These are phyloP conservation scores for Trametes polyzona DNA, from an alignment of 1,284 basidiomycete genomes.

Conservation along the genomic window DNA sequence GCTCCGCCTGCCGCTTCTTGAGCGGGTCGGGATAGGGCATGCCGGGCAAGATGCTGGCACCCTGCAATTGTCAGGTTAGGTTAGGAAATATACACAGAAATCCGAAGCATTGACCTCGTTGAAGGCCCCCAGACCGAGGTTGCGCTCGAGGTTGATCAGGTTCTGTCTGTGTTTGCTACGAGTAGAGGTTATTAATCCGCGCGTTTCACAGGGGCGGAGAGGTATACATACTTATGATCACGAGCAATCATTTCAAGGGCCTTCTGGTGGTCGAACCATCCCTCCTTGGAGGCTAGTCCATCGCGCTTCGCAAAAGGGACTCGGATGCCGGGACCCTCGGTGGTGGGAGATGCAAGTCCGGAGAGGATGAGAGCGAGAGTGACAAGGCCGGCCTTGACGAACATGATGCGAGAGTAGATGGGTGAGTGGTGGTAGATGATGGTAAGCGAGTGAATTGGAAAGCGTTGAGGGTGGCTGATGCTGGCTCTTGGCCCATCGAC, in stretches of 20 bases:
- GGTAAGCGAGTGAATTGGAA: background rate
- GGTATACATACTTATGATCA: constrained; percentile 31
- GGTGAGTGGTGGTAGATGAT: background rate
- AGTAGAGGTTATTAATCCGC: background rate
- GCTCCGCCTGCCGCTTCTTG: constrained; percentile 31
- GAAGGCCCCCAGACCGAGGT: constrained; percentile 22
- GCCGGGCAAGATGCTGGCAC: no score
- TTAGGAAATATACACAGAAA: no score
- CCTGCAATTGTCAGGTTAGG: no score
- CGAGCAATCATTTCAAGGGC: constrained; percentile 29
- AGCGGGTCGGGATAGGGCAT: no score
- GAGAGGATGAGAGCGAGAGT: constrained; percentile 31
- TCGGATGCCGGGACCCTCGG: constrained; percentile 21
- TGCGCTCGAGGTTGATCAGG: constrained; percentile 32
- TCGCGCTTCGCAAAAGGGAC: constrained; percentile 30
- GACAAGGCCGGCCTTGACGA: constrained; percentile 31
- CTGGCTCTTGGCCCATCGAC: no score
- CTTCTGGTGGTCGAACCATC: constrained; percentile 31
- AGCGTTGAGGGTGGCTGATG: no score
- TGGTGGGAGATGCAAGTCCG: constrained; percentile 32
- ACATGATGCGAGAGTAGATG: no score
- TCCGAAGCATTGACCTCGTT: no score
- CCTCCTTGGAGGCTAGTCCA: constrained; percentile 28
- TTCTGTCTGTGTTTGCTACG: constrained; percentile 36
- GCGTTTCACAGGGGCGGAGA: background rate